Evolutionary conservation across 2,329 filamentous ascomycete genomes (phyloP).

Genomic region (Gaeumannomyces sp.): DNA sequence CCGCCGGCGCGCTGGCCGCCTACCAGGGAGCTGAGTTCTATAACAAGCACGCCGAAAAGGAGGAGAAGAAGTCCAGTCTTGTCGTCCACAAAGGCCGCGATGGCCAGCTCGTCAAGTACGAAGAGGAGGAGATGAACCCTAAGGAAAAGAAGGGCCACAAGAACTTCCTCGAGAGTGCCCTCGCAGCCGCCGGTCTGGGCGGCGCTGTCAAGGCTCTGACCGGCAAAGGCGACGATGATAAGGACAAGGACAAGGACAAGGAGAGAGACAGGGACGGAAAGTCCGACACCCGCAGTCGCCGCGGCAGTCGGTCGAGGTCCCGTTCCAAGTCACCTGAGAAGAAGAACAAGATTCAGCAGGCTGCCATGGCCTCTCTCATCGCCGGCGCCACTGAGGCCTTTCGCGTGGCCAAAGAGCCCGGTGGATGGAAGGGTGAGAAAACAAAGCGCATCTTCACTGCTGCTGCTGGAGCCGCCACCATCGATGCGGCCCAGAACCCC

Average conservation of each 20-base stretch:
- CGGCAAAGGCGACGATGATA: slow-evolving; percentile 37
- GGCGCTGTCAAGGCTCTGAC: slow-evolving; percentile 55
- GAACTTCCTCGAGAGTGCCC: slow-evolving; percentile 57
- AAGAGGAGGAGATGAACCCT: slow-evolving; percentile 43
- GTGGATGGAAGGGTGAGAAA: slow-evolving; percentile 85
- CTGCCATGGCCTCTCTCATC: slow-evolving; percentile 82
- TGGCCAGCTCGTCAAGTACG: slow-evolving; percentile 46
- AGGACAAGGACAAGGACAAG: slow-evolving; percentile 23
- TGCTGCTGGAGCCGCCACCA: slow-evolving; percentile 76
- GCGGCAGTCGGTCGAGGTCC: slow-evolving; percentile 39
- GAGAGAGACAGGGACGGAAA: slow-evolving; percentile 24
- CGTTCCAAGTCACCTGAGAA: slow-evolving; percentile 48
- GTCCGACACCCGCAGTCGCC: slow-evolving; percentile 41
- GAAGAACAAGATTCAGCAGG: slow-evolving; percentile 67
- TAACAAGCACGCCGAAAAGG: slow-evolving; percentile 51
- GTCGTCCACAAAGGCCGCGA: slow-evolving; percentile 49
- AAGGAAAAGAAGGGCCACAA: slow-evolving; percentile 56
- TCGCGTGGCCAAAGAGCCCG: slow-evolving; percentile 80
- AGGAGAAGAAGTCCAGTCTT: slow-evolving; percentile 48
- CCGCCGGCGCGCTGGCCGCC: slow-evolving; percentile 57
- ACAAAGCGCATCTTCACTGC: slow-evolving; percentile 87
- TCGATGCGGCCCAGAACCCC: slow-evolving; percentile 70
- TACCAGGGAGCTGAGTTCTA: slow-evolving; percentile 59
- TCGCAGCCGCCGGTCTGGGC: slow-evolving; percentile 56
- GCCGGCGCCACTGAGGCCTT: slow-evolving; percentile 91